Evolutionary conservation across 148 eudicot genomes (phyloP), one percentile per base, ranked within the genome.

Genomic region (Vaccinium vitisidaea): DNA sequence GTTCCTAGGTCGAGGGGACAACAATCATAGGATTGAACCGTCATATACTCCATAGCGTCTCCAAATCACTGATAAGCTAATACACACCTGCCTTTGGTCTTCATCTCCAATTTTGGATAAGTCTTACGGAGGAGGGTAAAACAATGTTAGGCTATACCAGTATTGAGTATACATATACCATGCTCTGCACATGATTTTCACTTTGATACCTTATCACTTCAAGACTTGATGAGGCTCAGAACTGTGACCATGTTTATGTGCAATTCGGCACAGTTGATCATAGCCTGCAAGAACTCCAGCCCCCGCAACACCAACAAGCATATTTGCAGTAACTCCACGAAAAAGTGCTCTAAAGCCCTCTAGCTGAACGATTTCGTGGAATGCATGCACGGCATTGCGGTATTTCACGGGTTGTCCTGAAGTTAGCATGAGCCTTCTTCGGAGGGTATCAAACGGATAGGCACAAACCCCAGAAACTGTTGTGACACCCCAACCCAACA

Each of bases 251-350:
- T 23, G 87, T 87, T 91, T 88, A 88, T 91, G 86, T 32, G 90
- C 92, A 56, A 95, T 86, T 67, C 90, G 88, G 56, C 86, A 87
- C 87, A 95, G 89, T 83, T 92, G 88, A 90, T 95, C 98, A 82
- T 95, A 95, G 74, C 98, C 98, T 19, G 98, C 95, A 87, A 95
- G 95, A 18, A 94, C 98, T 53, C 98, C 98, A 48, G 98, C 98
- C 86, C 98, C 98, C 10, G 98, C 98, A 74, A 97, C 92, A 74
- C 99, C 99, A 84, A 94, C 79, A 83, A 97, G 96, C 85, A 97
- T 93, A 84, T 95, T 97, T 75, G 99, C 98, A 58, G 87, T 78
- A 73, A 97, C 96, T 82, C 98, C 98, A 49, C 97, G 92, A 65
- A 80, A 95, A 49, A 95, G 93, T 23, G 96, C 98, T 46, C 81